Evolutionary conservation across 1,284 basidiomycete genomes (phyloP), one percentile per base, ranked within the genome.

Genomic region (Ustilago trichophora): DNA sequence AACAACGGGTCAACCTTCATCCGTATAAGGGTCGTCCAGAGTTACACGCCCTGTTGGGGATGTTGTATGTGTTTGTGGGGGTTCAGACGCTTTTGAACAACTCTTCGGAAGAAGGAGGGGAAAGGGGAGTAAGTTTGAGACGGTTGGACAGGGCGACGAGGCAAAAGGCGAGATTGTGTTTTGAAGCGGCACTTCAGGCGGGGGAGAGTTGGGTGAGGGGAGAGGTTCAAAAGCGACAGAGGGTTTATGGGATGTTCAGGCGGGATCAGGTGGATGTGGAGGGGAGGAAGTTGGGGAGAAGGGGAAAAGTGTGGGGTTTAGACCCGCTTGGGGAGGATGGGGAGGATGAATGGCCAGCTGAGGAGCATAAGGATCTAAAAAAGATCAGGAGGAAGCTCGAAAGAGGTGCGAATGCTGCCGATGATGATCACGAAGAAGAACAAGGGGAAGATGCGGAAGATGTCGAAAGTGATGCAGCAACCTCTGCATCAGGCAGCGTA

Each of bases 1-100:
- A 67, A 21, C 41, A 49, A 21, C 24, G 62, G 2, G 52, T 67
- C 15, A 56, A 47, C 31, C 6, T 58, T 6, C 51, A 53, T 22
- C 62, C 67, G 8, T 71, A 71, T 37, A 56, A 57, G 12, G 18
- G 6, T 0, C 46, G 48, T 3, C 60, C 56, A 1, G 25, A 51
- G 12, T 29, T 69, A 4, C 66, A 69, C 22, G 22, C 25, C 12
- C 11, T 41, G 6, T 19, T 69, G 15, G 66, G 66, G 0, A 51
- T 59, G 48, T 36, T 69, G 35, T 68, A 68, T n/a, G 19, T 68
- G 9, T 57, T 31, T 16, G 43, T 68, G 3, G 65, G 54, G 0
- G 13, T 67, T 2, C 37, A 38, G 9, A 49, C 45, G 7, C 33
- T 67, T 1, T 15, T 49, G 3, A 43, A 38, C 16, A 27, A 12